Evolutionary conservation across 768 basidiomycete species (phyloP), one percentile per base, ranked within the genome.

Genomic region (Sporobolomyces pararoseus): DNA sequence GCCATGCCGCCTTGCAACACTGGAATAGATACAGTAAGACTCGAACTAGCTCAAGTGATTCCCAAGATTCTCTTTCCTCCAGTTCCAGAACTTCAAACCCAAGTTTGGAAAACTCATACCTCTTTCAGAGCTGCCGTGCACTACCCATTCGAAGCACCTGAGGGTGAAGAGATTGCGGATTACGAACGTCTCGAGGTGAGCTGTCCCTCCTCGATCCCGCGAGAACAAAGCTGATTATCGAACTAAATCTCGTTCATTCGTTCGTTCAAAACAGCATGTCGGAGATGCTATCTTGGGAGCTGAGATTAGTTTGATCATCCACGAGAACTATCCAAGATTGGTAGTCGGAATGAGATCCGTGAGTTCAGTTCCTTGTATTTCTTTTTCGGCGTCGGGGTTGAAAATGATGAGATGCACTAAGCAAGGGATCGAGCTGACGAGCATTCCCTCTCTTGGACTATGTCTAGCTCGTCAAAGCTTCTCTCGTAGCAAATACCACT

Each of bases 161-260:
- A 46, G 4, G 51, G 29, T 0, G 58, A 53, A 29, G 1, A 29
- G 2, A 46, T 31, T 10, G 25, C 3, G 1, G 68, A 70, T 54
- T 70, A 70, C 29, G 68, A 70, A 58, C 35, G 68, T 19, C 51
- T 70, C n/a, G 68, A 70, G 67, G 67, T 68, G 39, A 46, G 51
- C 16, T 3, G 17, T 9, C 39, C 17, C 39, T 42, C 17, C 10
- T 9, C 17, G 39, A 42, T 9, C 17, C 39, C 39, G 39, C 39
- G 9, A 9, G 39, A 42, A 9, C 39, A 42, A 42, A 42, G 39
- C 17, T 42, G 39, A 42, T 42, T 42, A n/a, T n/a, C n/a, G 39
- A 42, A 9, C 39, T 9, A 17, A 17, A 42, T 9, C 9, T 42
- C 39, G 39, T 9, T 42, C 39, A 17, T 42, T n/a, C n/a, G n/a